phyloP scores from a whole-genome alignment of 2,329 filamentous ascomycete genomes.

The Verticillium nonalfalfae region DNA sequence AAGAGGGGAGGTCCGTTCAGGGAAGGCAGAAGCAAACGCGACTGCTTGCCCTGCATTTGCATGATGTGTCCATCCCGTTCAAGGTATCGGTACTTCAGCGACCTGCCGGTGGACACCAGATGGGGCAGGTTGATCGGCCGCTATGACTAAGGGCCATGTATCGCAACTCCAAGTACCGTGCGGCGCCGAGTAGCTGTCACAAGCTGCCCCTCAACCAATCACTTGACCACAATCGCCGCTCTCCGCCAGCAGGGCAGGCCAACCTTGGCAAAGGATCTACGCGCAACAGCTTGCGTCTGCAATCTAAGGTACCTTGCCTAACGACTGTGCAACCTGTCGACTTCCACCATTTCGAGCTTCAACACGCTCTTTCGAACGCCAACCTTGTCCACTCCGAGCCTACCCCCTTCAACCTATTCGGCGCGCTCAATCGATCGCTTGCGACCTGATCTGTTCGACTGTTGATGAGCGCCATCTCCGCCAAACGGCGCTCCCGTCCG shows the following conservation, averaged over 20 bases:
- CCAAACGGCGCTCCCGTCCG: conserved; percentile 9
- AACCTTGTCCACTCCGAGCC: neutral
- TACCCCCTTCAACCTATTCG: neutral
- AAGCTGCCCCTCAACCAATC: neutral
- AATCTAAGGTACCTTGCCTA: no score
- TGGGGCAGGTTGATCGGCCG: neutral
- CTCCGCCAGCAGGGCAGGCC: neutral
- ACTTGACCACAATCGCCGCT: neutral
- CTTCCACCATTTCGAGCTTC: neutral
- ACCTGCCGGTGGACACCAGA: neutral
- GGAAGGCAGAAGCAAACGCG: no score
- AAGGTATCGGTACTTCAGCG: neutral
- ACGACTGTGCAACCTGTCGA: neutral
- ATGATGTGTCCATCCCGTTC: no score
- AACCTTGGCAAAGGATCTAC: neutral
- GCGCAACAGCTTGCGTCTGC: neutral
- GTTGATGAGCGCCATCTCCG: conserved; percentile 10
- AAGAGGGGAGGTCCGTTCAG: no score
- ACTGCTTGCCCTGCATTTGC: no score
- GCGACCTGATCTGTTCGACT: neutral
- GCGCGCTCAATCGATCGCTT: neutral
- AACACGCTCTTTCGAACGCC: neutral
- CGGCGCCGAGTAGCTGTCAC: neutral
- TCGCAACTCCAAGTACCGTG: neutral
- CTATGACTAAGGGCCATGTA: neutral